phyloP scores from a whole-genome alignment of 805 yeast species.

The Starmerella powellii region DNA sequence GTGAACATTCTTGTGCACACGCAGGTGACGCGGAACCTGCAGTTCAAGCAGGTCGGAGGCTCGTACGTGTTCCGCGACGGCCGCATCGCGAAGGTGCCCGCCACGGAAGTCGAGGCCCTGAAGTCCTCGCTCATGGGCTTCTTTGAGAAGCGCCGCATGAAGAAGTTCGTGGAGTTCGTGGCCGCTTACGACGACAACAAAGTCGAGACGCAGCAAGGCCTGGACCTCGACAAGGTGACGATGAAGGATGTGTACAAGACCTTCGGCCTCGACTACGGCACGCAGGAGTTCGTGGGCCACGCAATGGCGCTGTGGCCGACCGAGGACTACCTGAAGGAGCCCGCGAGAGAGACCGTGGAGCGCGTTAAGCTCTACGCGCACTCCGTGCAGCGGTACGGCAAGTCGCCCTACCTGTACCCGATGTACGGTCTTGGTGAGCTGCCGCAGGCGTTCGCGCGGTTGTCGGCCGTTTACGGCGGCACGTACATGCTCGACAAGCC shows the following conservation, averaged over 20 bases:
- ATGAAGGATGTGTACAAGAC: conserved; percentile 84
- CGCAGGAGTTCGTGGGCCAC: conserved; percentile 94
- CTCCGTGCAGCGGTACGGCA: conserved; percentile 88
- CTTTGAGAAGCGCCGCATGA: conserved; percentile 92
- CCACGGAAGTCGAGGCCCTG: conserved; percentile 83
- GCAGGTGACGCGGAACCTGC: conserved; percentile 88
- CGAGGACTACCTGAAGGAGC: conserved; percentile 76
- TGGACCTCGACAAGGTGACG: conserved; percentile 74
- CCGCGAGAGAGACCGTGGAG: conserved; percentile 85
- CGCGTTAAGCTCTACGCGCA: conserved; percentile 75
- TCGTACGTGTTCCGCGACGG: conserved; percentile 87
- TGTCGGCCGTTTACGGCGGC: conserved; percentile 95
- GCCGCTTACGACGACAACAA: conserved; percentile 71
- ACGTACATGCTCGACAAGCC: conserved; percentile 97
- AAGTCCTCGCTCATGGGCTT: conserved; percentile 87
- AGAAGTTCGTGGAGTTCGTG: conserved; percentile 79
- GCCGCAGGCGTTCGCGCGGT: conserved; percentile 97
- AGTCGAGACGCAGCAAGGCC: conserved; percentile 63
- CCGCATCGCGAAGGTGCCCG: conserved; percentile 85
- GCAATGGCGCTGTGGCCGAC: conserved; percentile 96
- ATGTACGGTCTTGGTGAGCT: conserved; percentile 92
- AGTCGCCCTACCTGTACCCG: conserved; percentile 92
- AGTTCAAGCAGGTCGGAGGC: conserved; percentile 93
- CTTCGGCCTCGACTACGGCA: conserved; percentile 83
- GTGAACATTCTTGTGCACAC: conserved; percentile 92